Conservation (phyloP, 1,284 basidiomycete species). For the Coniferiporia weirii region DNA sequence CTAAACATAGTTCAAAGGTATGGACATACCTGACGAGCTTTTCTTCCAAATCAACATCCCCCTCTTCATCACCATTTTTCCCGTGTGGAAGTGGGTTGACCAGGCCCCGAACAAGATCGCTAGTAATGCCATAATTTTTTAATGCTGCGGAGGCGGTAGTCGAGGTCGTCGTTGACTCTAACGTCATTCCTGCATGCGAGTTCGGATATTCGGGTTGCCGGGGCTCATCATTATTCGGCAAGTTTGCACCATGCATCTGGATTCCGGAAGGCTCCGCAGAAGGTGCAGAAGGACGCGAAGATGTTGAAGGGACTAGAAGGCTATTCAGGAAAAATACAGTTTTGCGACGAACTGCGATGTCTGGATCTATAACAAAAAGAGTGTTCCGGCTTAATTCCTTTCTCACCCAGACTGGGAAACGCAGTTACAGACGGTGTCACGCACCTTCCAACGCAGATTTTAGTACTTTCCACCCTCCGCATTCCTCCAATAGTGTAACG, state of each 20-base stretch:
- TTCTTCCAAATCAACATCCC: slow-evolving; percentile 79
- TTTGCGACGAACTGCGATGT: slow-evolving; percentile 78
- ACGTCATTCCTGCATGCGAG: slow-evolving; percentile 58
- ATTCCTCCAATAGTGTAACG: slow-evolving; percentile 50
- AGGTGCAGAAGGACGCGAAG: slow-evolving; percentile 19
- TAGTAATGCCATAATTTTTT: slow-evolving; percentile 38
- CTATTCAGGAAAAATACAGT: slow-evolving; percentile 79
- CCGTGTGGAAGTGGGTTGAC: slow-evolving; percentile 57
- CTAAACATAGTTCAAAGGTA: slow-evolving; percentile 20
- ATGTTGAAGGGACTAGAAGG: slow-evolving; percentile 56
- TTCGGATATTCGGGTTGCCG: slow-evolving; percentile 51
- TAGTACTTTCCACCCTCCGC: slow-evolving; percentile 70
- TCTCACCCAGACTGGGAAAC: background rate
- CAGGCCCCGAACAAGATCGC: slow-evolving; percentile 38
- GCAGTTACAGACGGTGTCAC: slow-evolving; percentile 11
- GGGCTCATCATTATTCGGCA: slow-evolving; percentile 11
- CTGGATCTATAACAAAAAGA: slow-evolving; percentile 51
- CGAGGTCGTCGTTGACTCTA: slow-evolving; percentile 48
- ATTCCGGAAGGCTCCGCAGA: slow-evolving; percentile 17
- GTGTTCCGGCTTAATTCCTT: background rate
- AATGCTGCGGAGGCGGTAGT: slow-evolving; percentile 45
- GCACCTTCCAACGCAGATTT: slow-evolving; percentile 59
- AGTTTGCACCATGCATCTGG: slow-evolving; percentile 18
- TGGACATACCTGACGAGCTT: slow-evolving; percentile 60
- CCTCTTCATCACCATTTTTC: slow-evolving; percentile 61